Base-by-base conservation (phyloP, 2,329 filamentous ascomycete species). In the Aspergillus intermedius region DNA sequence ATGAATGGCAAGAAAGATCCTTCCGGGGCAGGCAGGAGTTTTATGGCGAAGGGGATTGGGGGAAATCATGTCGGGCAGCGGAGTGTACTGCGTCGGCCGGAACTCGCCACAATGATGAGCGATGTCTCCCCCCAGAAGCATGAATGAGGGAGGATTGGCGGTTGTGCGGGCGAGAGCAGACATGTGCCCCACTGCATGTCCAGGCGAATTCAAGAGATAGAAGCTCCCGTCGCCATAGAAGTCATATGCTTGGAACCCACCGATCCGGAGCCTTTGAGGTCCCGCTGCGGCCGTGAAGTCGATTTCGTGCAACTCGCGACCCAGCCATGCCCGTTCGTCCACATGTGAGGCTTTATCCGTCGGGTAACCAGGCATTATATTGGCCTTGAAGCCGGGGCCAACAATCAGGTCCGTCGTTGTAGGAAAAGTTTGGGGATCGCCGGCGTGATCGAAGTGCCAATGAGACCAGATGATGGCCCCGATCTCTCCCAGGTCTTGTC, bases 201-300 rank as follows among this genome's bases (percentile, higher is more conserved):
- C 35, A 4, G 35, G 35, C 35, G n/a, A 12, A 4, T 39, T 15
- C 10, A 82, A 66, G 1, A 82, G 66, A 56, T 80, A 81, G 53
- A 83, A 78, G 19, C 66, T 73, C 0, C 78, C 78, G 56, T 82
- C 79, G 3, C 73, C 72, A 48, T 80, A 82, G 56, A 74, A 81
- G 57, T 82, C 79, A 22, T 53, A 19, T 0, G 60, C 60, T 10
- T 57, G 57, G 54, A 72, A 74, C 7, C 60, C 53, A 3, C 71
- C 71, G 23, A 69, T 54, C 5, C 40, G 34, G 2, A 54, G 39
- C 15, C 21, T 40, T 3, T 46, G n/a, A 2, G 37, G 41, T 19
- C 35, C 35, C 10, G 35, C 35, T 39, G 30, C 30, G 10, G 34
- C 22, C 8, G 51, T 22, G 35, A 54, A 56, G 28, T 49, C 43